Evolutionary conservation across 192 early-diverging fungal species (phyloP).

Genomic region (Entomortierella beljakovae): DNA sequence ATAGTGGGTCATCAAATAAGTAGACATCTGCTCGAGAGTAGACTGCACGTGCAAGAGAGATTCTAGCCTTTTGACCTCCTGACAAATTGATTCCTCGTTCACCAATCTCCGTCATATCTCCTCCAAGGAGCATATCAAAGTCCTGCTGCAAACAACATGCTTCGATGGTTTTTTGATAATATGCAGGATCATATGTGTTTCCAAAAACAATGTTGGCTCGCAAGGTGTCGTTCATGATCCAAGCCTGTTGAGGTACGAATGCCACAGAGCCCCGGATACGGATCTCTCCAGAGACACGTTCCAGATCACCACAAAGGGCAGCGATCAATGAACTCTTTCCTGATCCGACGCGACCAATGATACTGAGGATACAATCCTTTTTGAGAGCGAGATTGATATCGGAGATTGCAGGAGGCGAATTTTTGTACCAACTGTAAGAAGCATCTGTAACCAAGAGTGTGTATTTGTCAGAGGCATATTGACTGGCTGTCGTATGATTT

Average conservation of each 20-base stretch:
- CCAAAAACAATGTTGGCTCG: conserved; percentile 95
- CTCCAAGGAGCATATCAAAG: conserved; percentile 83
- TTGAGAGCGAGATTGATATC: conserved; percentile 36
- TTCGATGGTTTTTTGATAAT: conserved; percentile 65
- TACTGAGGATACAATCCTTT: conserved; percentile 41
- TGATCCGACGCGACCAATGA: conserved; percentile 56
- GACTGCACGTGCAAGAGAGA: conserved; percentile 78
- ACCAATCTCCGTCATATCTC: no score
- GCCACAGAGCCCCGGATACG: conserved; percentile 74
- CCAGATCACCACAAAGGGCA: conserved; percentile 88
- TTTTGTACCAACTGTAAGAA: conserved; percentile 46
- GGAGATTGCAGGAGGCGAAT: conserved; percentile 27
- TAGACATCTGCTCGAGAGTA: conserved; percentile 86
- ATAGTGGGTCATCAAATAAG: conserved; percentile 64
- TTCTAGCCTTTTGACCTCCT: conserved; percentile 91
- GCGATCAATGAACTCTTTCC: conserved; percentile 66
- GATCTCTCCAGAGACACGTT: conserved; percentile 71
- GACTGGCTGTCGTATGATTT: background rate
- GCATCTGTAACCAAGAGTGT: conserved; percentile 31
- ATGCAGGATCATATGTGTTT: conserved; percentile 70
- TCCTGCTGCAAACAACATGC: conserved; percentile 90
- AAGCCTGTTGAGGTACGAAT: no score
- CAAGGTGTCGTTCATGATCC: no score
- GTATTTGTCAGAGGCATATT: conserved; percentile 36
- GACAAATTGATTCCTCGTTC: conserved; percentile 90